Evolutionary conservation across 2,329 filamentous ascomycete genomes (phyloP), one percentile per base, ranked within the genome.

Genomic region (Neoarthrinium moseri): DNA sequence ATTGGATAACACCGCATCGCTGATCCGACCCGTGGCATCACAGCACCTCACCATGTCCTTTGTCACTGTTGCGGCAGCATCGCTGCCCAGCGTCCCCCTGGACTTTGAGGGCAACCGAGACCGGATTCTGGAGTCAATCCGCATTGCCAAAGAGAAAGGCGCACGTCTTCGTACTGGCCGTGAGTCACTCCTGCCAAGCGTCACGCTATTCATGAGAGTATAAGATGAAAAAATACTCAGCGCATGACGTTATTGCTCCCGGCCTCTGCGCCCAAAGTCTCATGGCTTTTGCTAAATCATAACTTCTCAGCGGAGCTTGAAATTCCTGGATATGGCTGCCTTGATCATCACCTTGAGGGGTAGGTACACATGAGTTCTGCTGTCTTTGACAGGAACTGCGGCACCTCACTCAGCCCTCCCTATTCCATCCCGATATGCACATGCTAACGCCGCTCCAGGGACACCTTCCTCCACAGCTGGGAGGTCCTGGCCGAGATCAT

Each of bases 291-390:
- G 20, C 15, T 11, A 2, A 4, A 35, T 10, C 22, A 4, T 35
- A 8, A 17, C 12, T 11, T 5, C 6, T 11, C 4, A 35, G 33
- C 33, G 12, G 33, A 35, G 8, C 33, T 35, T 20, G 33, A 35
- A 20, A 18, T 35, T 21, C 33, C 33, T n/a, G 83, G 81, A 36
- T 87, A 86, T 72, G 81, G 75, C 45, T 80, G 82, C 56, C 74
- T 87, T 6, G 86, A 90, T 60, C 84, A 87, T 56, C 86, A 81
- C 51, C 68, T 78, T 7, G 80, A 84, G 61, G 63, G 67, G 53
- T 35, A 11, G 22, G 33, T 35, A 7, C 17, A n/a, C n/a, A n/a
- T n/a, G n/a, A n/a, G n/a, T n/a, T n/a, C n/a, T n/a, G n/a, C n/a
- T n/a, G n/a, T n/a, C n/a, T n/a, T n/a, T n/a, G n/a, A n/a, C n/a